Percentiles rank a stretch among this genome's conserved stretches.
phyloP scores from a whole-genome alignment of 2,329 filamentous ascomycete species.

The Zelopaecilomyces penicillatus region DNA sequence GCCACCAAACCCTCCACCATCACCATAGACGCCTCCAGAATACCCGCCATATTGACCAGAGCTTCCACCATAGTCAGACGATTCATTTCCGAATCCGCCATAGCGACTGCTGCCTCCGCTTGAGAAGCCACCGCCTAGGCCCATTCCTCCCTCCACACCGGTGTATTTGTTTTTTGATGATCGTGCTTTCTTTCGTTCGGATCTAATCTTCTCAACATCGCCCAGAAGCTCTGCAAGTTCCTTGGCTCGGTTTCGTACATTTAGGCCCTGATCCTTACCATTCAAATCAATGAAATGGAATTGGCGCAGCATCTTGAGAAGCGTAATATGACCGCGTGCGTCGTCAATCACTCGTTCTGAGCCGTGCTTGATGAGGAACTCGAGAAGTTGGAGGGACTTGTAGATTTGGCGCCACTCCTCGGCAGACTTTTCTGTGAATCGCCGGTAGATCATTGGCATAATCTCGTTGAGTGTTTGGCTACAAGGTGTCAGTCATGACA shows the following conservation, averaged over 20 bases:
- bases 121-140: conserved; percentile 51
- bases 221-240: conserved; percentile 88
- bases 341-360: conserved; percentile 97
- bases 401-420: conserved; percentile 99
- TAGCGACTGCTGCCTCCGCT: conserved; percentile 51
- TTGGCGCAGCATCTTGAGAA: conserved; percentile 96
- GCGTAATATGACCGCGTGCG: conserved; percentile 85
- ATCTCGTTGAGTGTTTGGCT: conserved; percentile 86
- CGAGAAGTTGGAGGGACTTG: conserved; percentile 92
- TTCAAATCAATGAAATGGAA: conserved; percentile 96
- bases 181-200: conserved; percentile 82
- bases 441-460: conserved; percentile 99
- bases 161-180: conserved; percentile 90
- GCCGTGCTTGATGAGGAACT: conserved; percentile 96
- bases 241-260: conserved; percentile 93
- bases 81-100: conserved; percentile 88
- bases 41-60: conserved; percentile 46
- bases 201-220: conserved; percentile 80
- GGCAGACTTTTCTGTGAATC: conserved; percentile 95
- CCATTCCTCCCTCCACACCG: conserved; percentile 77
- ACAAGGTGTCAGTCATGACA: neutral
- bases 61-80: conserved; percentile 58
- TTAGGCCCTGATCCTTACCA: conserved; percentile 96
- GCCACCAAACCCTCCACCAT: conserved; percentile 87
- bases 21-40: conserved; percentile 77